These are phyloP conservation scores for Neurospora sp. DNA, from an alignment of 495 filamentous ascomycete species.

Conservation along the genomic window DNA sequence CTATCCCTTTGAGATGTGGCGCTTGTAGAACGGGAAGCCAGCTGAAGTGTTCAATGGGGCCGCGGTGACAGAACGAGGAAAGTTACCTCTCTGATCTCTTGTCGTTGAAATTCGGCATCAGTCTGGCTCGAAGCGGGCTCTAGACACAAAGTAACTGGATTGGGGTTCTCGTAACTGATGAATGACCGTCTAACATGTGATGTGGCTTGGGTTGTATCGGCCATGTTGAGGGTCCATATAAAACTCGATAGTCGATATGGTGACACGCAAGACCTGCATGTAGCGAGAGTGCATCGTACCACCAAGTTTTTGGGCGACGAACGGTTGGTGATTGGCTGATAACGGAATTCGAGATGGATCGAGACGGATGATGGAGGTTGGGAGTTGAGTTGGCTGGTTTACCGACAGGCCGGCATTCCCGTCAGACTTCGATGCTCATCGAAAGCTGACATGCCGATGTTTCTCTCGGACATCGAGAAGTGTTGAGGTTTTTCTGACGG, in stretches of 20 bases:
- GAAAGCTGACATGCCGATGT: background rate
- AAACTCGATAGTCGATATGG: background rate
- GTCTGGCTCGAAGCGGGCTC: background rate
- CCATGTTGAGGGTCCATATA: background rate
- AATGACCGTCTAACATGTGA: background rate
- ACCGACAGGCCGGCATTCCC: background rate
- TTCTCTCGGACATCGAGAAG: background rate
- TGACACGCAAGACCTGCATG: background rate
- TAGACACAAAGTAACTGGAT: background rate
- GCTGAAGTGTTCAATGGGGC: background rate
- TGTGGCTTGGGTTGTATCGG: background rate
- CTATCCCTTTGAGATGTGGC: background rate
- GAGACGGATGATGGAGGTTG: background rate
- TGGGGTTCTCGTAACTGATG: background rate
- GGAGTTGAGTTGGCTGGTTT: background rate
- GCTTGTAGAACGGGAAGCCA: background rate
- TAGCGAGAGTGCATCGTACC: background rate
- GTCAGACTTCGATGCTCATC: background rate
- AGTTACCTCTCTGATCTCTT: background rate
- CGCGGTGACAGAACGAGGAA: background rate
- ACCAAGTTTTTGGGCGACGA: background rate
- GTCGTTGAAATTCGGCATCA: background rate
- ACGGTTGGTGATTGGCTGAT: background rate
- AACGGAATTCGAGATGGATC: background rate
- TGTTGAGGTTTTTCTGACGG: background rate